Percentiles rank a stretch among this genome's conserved stretches.
These are phyloP conservation scores for Starmerella etchellsii DNA, from an alignment of 805 yeast genomes.

Conservation along the genomic window DNA sequence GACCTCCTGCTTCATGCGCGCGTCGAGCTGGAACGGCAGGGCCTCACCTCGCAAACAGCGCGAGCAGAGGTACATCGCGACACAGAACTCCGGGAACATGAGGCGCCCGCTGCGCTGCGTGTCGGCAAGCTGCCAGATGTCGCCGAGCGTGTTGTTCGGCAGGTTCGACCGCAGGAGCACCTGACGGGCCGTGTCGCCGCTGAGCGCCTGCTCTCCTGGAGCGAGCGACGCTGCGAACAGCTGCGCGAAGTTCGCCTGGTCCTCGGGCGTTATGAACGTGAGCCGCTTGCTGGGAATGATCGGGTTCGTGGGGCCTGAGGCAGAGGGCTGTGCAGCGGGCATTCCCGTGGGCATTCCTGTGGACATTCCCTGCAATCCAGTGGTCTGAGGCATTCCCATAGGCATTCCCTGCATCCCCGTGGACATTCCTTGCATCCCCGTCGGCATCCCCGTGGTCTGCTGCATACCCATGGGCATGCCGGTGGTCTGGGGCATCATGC, in stretches of 20 bases:
- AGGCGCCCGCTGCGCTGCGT: slow-evolving; percentile 73
- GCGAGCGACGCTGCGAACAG: slow-evolving; percentile 64
- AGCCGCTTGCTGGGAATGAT: slow-evolving; percentile 42
- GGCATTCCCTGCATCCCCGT: not conserved
- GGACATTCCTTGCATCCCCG: slow-evolving; percentile 20
- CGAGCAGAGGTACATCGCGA: slow-evolving; percentile 79
- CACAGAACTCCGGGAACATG: slow-evolving; percentile 86
- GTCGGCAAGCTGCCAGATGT: slow-evolving; percentile 86
- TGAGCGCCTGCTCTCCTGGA: slow-evolving; percentile 45
- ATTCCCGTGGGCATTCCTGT: no score
- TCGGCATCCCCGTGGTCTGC: slow-evolving; percentile 1
- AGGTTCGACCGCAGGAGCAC: slow-evolving; percentile 71
- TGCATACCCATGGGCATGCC: slow-evolving; percentile 1
- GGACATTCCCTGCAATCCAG: slow-evolving; percentile 17
- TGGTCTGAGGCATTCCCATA: not conserved
- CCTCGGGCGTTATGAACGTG: slow-evolving; percentile 71
- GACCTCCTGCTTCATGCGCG: slow-evolving; percentile 67
- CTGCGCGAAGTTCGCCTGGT: slow-evolving; percentile 76
- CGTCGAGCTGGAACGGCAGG: slow-evolving; percentile 61
- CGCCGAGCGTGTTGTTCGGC: slow-evolving; percentile 60
- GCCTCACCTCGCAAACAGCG: slow-evolving; percentile 63
- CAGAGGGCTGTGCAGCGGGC: slow-evolving; percentile 18
- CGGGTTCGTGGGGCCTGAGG: not conserved
- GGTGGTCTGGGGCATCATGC: slow-evolving; percentile 10
- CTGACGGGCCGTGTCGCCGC: slow-evolving; percentile 55